phyloP scores from a whole-genome alignment of 2,329 filamentous ascomycete genomes.

The Aspergillus jensenii region DNA sequence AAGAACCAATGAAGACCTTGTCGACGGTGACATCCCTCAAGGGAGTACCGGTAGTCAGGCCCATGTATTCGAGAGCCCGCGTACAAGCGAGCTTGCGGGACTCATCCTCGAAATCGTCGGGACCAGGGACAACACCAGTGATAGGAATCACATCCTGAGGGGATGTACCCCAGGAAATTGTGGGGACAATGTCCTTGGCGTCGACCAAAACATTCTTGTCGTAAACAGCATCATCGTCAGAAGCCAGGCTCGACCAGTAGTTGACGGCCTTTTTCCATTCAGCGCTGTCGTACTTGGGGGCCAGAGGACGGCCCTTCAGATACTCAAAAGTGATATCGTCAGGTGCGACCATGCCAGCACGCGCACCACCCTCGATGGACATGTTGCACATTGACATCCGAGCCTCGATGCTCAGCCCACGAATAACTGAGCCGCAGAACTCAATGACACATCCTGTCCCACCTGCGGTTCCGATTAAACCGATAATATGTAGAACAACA shows the following conservation, averaged over 20 bases:
- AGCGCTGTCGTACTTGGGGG: constrained; percentile 76
- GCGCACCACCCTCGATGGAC: constrained; percentile 93
- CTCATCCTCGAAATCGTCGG: constrained; percentile 79
- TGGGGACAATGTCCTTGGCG: constrained; percentile 88
- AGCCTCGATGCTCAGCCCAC: constrained; percentile 87
- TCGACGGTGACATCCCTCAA: constrained; percentile 92
- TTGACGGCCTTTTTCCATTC: constrained; percentile 86
- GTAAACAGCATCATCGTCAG: constrained; percentile 84
- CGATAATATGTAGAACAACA: constrained; percentile 88
- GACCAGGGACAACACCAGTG: constrained; percentile 83
- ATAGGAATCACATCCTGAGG: constrained; percentile 97
- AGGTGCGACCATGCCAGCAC: constrained; percentile 95
- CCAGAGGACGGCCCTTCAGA: constrained; percentile 84
- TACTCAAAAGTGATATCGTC: constrained; percentile 95
- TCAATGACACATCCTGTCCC: constrained; percentile 95
- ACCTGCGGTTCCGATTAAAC: constrained; percentile 89
- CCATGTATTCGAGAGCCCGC: constrained; percentile 94
- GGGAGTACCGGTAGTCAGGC: constrained; percentile 76
- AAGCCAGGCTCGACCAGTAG: constrained; percentile 85
- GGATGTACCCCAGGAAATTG: constrained; percentile 94
- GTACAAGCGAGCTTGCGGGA: constrained; percentile 76
- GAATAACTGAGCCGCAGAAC: constrained; percentile 93
- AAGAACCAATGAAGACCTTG: constrained; percentile 97
- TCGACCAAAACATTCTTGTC: constrained; percentile 89
- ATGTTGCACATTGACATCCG: constrained; percentile 99